Conservation (phyloP, 495 filamentous ascomycete species). For the Penicillium ucsense region DNA sequence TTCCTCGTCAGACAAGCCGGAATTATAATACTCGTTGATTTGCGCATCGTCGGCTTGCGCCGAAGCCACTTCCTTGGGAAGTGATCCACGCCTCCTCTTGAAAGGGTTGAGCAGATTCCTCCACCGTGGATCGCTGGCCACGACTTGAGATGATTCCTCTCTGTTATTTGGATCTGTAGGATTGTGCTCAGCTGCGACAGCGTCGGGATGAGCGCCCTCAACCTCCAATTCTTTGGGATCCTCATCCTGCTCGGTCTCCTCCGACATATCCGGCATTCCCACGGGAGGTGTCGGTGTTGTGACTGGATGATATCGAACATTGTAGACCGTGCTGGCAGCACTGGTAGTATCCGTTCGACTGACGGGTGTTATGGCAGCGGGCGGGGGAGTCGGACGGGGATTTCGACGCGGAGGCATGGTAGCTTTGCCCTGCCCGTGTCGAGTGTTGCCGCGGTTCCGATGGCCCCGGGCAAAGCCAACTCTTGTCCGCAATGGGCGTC, state of each 20-base stretch:
- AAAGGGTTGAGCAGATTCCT: slow-evolving; percentile 43
- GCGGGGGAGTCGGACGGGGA: slow-evolving; percentile 51
- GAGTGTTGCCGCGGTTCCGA: slow-evolving; percentile 16
- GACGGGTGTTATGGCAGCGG: slow-evolving; percentile 56
- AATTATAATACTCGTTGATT: slow-evolving; percentile 7
- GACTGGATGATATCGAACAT: slow-evolving; percentile 71
- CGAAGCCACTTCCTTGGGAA: slow-evolving; percentile 46
- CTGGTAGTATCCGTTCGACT: slow-evolving; percentile 71
- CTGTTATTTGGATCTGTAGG: slow-evolving; percentile 9
- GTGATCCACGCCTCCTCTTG: slow-evolving; percentile 39
- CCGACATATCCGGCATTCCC: slow-evolving; percentile 29
- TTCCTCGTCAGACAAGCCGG: slow-evolving; percentile 16
- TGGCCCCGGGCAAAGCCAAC: slow-evolving; percentile 18
- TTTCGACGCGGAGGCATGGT: slow-evolving; percentile 15
- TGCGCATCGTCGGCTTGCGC: slow-evolving; percentile 35
- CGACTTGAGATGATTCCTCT: slow-evolving; percentile 27
- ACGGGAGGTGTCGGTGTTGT: slow-evolving; percentile 54
- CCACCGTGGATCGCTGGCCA: slow-evolving; percentile 35
- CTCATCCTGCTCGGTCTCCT: slow-evolving; percentile 21
- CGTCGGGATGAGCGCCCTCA: slow-evolving; percentile 4
- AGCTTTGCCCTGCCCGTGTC: slow-evolving; percentile 5
- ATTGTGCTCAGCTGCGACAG: slow-evolving; percentile 1
- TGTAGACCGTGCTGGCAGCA: slow-evolving; percentile 75
- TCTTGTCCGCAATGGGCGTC: slow-evolving; percentile 30
- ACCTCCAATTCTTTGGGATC: slow-evolving; percentile 23